Evolutionary conservation across 1,139 yeast species (phyloP).

Genomic region (Geotrichum cucujoidarum): DNA sequence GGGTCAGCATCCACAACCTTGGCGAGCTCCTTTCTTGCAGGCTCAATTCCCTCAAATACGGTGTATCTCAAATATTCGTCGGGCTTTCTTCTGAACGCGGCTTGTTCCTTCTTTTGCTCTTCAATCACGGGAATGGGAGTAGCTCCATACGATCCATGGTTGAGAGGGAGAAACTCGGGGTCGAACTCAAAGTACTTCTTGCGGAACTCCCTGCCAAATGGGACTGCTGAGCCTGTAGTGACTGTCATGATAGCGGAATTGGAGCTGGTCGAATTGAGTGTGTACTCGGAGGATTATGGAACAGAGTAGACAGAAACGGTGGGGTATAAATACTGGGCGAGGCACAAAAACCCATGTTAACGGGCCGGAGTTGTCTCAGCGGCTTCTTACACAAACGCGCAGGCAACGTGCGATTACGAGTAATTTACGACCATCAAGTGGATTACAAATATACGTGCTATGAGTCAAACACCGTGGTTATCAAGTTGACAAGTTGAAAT

Average conservation of each 20-base stretch:
- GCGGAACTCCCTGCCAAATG: constrained; percentile 53
- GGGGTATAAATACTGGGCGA: not conserved
- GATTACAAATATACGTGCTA: too few relatives aligned
- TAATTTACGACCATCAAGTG: too few relatives aligned
- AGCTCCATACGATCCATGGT: constrained; percentile 31
- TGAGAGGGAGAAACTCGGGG: constrained; percentile 24
- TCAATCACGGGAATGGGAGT: constrained; percentile 25
- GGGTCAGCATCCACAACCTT: constrained; percentile 43
- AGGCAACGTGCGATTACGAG: too few relatives aligned
- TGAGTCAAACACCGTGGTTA: too few relatives aligned
- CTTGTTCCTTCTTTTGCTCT: constrained; percentile 20
- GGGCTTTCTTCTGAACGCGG: constrained; percentile 39
- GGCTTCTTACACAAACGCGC: too few relatives aligned
- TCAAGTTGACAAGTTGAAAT: too few relatives aligned
- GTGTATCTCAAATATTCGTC: constrained; percentile 40
- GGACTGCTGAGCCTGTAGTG: constrained; percentile 13
- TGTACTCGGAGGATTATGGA: too few relatives aligned
- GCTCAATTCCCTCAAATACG: constrained; percentile 31
- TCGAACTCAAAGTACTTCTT: constrained; percentile 43
- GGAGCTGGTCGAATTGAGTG: not conserved
- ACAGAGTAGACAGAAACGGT: too few relatives aligned
- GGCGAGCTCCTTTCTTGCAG: constrained; percentile 38
- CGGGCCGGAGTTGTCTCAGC: not conserved
- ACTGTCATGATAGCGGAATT: not conserved
- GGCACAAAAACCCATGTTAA: not conserved